Percentiles rank a stretch among this genome's conserved stretches.
Evolutionary conservation across 148 eudicot genomes (phyloP).

Genomic region (Camellia sinensis): DNA sequence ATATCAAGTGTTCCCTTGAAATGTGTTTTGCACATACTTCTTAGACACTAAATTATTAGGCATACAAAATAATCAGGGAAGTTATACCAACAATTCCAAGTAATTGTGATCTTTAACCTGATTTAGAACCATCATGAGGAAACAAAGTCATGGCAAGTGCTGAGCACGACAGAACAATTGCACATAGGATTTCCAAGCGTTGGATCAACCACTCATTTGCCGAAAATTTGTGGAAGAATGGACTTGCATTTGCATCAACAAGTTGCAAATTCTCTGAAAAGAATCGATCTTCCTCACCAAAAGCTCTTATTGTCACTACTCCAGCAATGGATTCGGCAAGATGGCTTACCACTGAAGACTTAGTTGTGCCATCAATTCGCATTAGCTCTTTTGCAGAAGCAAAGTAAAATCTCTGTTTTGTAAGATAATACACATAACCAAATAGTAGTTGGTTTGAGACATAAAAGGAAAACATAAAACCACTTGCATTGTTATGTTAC

Average conservation of each 20-base stretch:
- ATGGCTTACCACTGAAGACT: conserved; percentile 51
- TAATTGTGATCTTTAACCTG: conserved; percentile 29
- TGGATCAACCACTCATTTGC: conserved; percentile 65
- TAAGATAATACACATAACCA: not conserved
- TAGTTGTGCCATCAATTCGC: conserved; percentile 66
- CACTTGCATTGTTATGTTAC: conserved; percentile 20
- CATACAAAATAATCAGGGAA: too few relatives aligned
- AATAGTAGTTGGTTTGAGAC: too few relatives aligned
- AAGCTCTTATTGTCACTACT: conserved; percentile 59
- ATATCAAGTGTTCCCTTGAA: not conserved
- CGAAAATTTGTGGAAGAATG: conserved; percentile 49
- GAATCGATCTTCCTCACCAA: conserved; percentile 50
- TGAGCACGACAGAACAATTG: conserved; percentile 41
- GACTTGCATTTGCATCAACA: conserved; percentile 40
- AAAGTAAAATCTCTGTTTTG: conserved; percentile 42
- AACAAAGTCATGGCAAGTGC: conserved; percentile 46
- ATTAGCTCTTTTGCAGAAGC: conserved; percentile 60
- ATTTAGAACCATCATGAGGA: conserved; percentile 29
- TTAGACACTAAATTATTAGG: too few relatives aligned
- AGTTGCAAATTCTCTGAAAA: conserved; percentile 33
- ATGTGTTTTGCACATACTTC: too few relatives aligned
- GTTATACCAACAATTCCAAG: not conserved
- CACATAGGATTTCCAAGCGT: conserved; percentile 52
- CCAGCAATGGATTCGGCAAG: conserved; percentile 58
- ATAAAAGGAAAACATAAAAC: not conserved